These are phyloP conservation scores for Cercophora samala DNA, from an alignment of 495 filamentous ascomycete genomes.

Conservation along the genomic window DNA sequence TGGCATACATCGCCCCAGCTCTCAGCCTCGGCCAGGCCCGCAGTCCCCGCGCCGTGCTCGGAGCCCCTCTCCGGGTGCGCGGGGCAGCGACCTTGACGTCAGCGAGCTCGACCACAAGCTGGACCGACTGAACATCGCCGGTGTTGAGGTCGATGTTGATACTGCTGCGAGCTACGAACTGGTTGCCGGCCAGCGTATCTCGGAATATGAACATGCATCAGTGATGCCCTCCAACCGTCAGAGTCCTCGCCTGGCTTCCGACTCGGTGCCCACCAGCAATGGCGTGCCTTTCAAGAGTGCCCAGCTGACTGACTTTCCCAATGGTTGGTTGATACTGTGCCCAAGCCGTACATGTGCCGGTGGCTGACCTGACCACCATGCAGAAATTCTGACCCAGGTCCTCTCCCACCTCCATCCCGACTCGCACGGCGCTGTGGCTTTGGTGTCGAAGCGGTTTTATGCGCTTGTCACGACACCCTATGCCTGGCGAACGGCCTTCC, in stretches of 20 bases:
- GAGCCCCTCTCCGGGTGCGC: slow-evolving; percentile 31
- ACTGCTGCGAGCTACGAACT: slow-evolving; percentile 3
- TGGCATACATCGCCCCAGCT: slow-evolving; percentile 53
- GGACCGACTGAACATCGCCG: slow-evolving; percentile 41
- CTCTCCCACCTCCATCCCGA: slow-evolving; percentile 81
- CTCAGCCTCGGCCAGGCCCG: slow-evolving; percentile 32
- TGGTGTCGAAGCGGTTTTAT: slow-evolving; percentile 84
- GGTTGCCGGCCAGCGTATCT: slow-evolving; percentile 57
- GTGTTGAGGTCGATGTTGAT: slow-evolving; percentile 3
- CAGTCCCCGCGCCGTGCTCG: slow-evolving; percentile 28
- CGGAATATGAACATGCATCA: slow-evolving; percentile 66
- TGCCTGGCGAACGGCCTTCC: slow-evolving; percentile 86
- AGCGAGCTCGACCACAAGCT: slow-evolving; percentile 38
- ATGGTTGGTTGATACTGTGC: slow-evolving; percentile 56
- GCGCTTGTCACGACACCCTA: slow-evolving; percentile 79
- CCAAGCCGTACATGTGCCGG: background rate
- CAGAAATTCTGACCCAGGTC: slow-evolving; percentile 90
- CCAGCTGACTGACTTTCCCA: slow-evolving; percentile 68
- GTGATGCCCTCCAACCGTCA: slow-evolving; percentile 44
- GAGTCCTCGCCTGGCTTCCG: slow-evolving; percentile 45
- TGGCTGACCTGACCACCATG: slow-evolving; percentile 23
- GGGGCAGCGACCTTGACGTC: slow-evolving; percentile 28
- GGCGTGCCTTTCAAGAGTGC: slow-evolving; percentile 42
- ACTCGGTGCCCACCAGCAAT: slow-evolving; percentile 62
- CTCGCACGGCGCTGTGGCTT: slow-evolving; percentile 68